Conservation (phyloP, 345 rosid species). For the Sonneratia alba region DNA sequence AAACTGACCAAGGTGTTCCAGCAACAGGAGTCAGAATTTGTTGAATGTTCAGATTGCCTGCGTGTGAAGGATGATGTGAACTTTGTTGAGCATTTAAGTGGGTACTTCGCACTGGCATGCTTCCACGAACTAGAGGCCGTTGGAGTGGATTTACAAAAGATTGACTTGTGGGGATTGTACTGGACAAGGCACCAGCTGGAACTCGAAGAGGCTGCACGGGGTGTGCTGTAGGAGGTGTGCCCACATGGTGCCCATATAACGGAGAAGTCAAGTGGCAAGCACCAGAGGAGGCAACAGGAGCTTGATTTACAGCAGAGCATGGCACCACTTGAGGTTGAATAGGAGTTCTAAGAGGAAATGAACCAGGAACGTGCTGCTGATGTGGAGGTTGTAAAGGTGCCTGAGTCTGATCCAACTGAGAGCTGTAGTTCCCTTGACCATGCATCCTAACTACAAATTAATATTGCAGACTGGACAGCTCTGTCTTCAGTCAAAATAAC, state of each 20-base stretch:
- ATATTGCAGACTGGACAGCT: not conserved
- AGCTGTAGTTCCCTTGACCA: slow-evolving; percentile 1
- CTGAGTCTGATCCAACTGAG: slow-evolving; percentile 29
- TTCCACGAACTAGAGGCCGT: slow-evolving; percentile 17
- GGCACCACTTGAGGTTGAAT: slow-evolving; percentile 20
- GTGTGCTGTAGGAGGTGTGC: slow-evolving; percentile 10
- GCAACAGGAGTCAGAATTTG: slow-evolving; percentile 13
- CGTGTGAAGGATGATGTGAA: slow-evolving; percentile 14
- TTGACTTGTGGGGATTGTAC: slow-evolving; percentile 16
- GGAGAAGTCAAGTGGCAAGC: slow-evolving; percentile 19
- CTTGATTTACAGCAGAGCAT: slow-evolving; percentile 1
- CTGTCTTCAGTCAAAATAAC: not conserved
- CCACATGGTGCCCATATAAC: slow-evolving; percentile 18
- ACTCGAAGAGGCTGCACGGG: slow-evolving; percentile 24
- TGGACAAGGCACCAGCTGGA: slow-evolving; percentile 20
- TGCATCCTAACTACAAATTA: not conserved
- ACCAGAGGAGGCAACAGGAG: slow-evolving; percentile 14
- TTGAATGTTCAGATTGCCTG: slow-evolving; percentile 19
- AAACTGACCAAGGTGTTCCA: not conserved
- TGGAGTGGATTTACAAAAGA: slow-evolving; percentile 17
- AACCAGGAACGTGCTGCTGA: slow-evolving; percentile 23
- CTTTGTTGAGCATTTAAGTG: slow-evolving; percentile 27
- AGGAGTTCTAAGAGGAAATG: slow-evolving; percentile 14
- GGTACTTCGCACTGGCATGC: slow-evolving; percentile 14
- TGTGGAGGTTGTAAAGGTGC: slow-evolving; percentile 24